Percentiles rank a stretch among this genome's conserved stretches.
phyloP scores from a whole-genome alignment of 192 early-diverging fungal species.

The Entomortierella parvispora region DNA sequence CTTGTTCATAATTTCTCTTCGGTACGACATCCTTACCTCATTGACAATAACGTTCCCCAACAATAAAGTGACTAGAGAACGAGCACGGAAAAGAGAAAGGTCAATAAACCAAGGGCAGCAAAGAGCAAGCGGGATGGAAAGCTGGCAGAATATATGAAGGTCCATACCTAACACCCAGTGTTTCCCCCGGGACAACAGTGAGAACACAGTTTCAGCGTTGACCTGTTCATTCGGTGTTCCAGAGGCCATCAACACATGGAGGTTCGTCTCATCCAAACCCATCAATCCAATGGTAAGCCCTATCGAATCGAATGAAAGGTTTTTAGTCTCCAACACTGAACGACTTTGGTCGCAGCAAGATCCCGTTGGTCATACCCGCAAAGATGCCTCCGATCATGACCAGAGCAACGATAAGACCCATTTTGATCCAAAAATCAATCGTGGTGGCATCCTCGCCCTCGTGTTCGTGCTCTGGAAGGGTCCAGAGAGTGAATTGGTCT shows the following conservation, averaged over 20 bases:
- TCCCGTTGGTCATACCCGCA: constrained; percentile 58
- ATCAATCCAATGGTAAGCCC: constrained; percentile 70
- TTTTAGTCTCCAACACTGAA: constrained; percentile 20
- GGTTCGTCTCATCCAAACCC: constrained; percentile 84
- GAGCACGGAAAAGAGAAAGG: not conserved
- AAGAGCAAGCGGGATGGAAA: not conserved
- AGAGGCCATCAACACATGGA: constrained; percentile 82
- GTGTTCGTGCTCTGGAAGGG: constrained; percentile 3
- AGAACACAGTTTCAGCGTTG: constrained; percentile 69
- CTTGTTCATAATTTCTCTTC: too few relatives aligned
- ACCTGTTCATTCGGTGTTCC: constrained; percentile 69
- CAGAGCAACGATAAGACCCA: constrained; percentile 64
- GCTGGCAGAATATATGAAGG: constrained; percentile 28
- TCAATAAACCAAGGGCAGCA: not conserved
- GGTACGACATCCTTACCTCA: too few relatives aligned
- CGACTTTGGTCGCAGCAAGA: not conserved
- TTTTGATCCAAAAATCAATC: constrained; percentile 55
- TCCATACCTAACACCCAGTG: constrained; percentile 94
- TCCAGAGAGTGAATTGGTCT: not conserved
- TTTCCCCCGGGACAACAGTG: constrained; percentile 57
- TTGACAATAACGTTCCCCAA: constrained; percentile 91
- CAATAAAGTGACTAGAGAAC: constrained; percentile 85
- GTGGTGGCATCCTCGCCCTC: constrained; percentile 14
- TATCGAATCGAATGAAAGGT: not conserved
- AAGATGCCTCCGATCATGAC: constrained; percentile 82